Evolutionary conservation across 2,329 filamentous ascomycete species (phyloP).

Genomic region (Colletotrichum incanum): DNA sequence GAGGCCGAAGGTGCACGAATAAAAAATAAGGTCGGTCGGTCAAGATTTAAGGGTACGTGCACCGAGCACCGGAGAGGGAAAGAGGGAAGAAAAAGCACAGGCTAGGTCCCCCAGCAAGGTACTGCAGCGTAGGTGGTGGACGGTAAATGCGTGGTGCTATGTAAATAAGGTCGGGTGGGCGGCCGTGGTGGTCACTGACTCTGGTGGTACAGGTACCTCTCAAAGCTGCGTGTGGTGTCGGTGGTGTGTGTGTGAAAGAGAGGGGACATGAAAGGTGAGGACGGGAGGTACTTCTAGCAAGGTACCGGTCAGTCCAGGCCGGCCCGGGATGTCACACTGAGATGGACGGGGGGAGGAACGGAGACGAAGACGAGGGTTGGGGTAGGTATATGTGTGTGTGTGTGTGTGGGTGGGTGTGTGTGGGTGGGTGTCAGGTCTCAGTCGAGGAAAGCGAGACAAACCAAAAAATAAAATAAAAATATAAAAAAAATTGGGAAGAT

Average conservation of each 20-base stretch:
- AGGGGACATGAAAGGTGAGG: background rate
- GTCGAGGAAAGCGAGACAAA: background rate
- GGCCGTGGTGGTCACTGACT: background rate
- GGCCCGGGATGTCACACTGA: constrained; percentile 25
- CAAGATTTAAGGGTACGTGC: constrained; percentile 43
- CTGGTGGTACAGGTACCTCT: constrained; percentile 1
- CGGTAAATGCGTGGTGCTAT: background rate
- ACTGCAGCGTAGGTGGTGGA: background rate
- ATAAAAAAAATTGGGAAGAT: no score
- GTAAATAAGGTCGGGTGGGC: constrained; percentile 1
- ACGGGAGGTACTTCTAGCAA: constrained; percentile 27
- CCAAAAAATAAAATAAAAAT: no score
- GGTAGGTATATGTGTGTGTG: background rate
- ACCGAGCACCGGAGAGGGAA: constrained; percentile 44
- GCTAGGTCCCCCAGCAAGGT: constrained; percentile 13
- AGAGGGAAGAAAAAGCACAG: constrained; percentile 35
- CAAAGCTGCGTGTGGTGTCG: background rate
- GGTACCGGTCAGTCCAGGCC: constrained; percentile 33
- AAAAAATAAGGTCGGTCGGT: constrained; percentile 44
- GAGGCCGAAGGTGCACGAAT: constrained; percentile 43
- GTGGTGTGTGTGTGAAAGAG: background rate
- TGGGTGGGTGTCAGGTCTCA: background rate
- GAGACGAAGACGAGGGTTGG: constrained; percentile 23
- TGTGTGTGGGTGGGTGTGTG: background rate
- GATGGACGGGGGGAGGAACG: background rate